These are phyloP conservation scores for Pseudocercospora eumusae DNA, from an alignment of 2,329 filamentous ascomycete genomes.

Conservation along the genomic window DNA sequence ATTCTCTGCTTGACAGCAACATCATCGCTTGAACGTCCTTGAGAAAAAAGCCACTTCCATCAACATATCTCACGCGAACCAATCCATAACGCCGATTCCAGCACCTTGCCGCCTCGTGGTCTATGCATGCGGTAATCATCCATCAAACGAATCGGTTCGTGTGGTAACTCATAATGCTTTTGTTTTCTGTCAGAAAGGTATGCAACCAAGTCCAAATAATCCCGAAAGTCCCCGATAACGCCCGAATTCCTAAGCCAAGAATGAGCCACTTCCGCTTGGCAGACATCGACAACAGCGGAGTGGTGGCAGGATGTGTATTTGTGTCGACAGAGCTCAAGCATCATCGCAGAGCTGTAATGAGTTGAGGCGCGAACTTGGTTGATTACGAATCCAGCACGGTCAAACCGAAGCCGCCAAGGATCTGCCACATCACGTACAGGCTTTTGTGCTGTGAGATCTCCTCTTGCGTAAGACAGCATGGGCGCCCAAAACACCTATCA, in stretches of 20 bases:
- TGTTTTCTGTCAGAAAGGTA: slow-evolving; percentile 10
- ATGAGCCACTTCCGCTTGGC: background rate
- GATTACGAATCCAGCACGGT: background rate
- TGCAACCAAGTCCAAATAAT: slow-evolving; percentile 9
- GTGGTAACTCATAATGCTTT: slow-evolving; percentile 12
- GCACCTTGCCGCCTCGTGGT: slow-evolving; percentile 6
- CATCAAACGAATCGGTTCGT: slow-evolving; percentile 1
- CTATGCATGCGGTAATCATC: slow-evolving; percentile 8
- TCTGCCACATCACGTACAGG: background rate
- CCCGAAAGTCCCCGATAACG: slow-evolving; percentile 3
- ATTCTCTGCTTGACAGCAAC: background rate
- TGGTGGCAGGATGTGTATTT: background rate
- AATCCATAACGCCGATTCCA: slow-evolving; percentile 6
- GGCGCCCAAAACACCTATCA: background rate
- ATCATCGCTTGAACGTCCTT: slow-evolving; percentile 14
- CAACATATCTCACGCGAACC: slow-evolving; percentile 3
- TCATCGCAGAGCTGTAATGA: background rate
- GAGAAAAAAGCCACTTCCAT: slow-evolving; percentile 11
- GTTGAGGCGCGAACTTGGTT: background rate
- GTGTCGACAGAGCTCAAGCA: background rate
- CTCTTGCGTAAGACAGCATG: background rate
- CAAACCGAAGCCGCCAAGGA: background rate
- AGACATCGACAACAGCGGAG: slow-evolving; percentile 5
- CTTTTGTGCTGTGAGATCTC: background rate
- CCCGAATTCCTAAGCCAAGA: background rate